Base-by-base conservation (phyloP, 352 stramenopile genomes). In the Elongisporangium anandrum region DNA sequence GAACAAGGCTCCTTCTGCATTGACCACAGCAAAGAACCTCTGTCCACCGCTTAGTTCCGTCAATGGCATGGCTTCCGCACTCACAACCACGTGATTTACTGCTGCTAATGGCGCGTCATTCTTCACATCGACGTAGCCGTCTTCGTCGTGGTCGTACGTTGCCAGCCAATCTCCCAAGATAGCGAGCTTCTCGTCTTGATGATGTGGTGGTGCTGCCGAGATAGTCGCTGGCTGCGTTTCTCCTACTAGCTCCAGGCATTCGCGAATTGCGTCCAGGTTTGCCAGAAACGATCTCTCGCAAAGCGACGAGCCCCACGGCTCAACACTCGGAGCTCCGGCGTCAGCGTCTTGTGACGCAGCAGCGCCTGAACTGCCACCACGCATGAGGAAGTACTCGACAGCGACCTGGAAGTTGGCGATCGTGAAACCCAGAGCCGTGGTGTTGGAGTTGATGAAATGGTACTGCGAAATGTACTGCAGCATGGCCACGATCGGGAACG, bases 381-480 rank as follows among this genome's bases (percentile, higher is more conserved):
- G 77, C 65, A 87, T 66, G 17, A 90, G 41, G n/a, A 92, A 90
- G 63, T 81, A 92, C 58, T 92, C 79, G 26, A 90, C 55, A 8
- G 80, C 85, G 26, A 94, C 82, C 66, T 92, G 80, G 50, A 92
- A 94, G 39, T 87, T 94, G 9, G 81, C 85, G 22, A 92, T 73
- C 48, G 80, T 90, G 59, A 90, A 94, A 21, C 85, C 85, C 16
- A 94, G 57, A 15, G 80, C 81, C 10, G 85, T 90, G 8, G 80
- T 88, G 59, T 87, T 90, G 10, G 81, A 90, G 65, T 91, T 90
- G 69, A 94, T 88, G 56, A 94, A 92, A 50, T 92, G 85, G 56
- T 88, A 94, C 41, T 89, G 68, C 1, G 75, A 72, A 16, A 91
- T 87, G 69, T 92, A 94, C 66, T 73, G 68, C 20, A 94, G 64